Evolutionary conservation across 768 basidiomycete species (phyloP).

Genomic region (Sporobolomyces roseus): DNA sequence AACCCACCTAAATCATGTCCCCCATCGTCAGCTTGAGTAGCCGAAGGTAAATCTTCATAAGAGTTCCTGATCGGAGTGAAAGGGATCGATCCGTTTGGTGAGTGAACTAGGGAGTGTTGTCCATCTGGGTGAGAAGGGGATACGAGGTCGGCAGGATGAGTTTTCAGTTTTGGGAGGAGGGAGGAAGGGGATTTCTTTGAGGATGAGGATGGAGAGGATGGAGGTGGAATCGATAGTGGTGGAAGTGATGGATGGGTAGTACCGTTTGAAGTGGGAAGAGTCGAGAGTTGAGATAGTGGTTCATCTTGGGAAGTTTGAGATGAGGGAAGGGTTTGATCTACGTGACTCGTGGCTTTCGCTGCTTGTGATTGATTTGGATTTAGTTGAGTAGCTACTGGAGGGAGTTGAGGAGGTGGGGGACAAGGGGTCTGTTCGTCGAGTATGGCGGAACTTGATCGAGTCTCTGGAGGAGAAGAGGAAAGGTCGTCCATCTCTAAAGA

Average conservation of each 20-base stretch:
- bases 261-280: background rate
- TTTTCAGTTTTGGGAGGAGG: slow-evolving; percentile 12
- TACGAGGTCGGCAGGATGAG: slow-evolving; percentile 37
- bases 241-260: background rate
- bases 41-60: slow-evolving; percentile 5
- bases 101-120: slow-evolving; percentile 4
- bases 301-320: too few species aligned
- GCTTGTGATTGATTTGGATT: background rate
- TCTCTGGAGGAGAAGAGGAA: too few species aligned
- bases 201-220: background rate
- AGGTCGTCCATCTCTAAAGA: too few species aligned
- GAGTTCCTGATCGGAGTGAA: slow-evolving; percentile 2
- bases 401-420: background rate
- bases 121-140: slow-evolving; percentile 17
- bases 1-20: background rate
- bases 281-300: too few species aligned
- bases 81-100: slow-evolving; percentile 17
- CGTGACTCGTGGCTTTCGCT: slow-evolving; percentile 10
- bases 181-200: background rate
- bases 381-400: background rate
- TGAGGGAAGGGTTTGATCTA: too few species aligned
- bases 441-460: too few species aligned
- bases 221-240: background rate
- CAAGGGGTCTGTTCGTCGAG: background rate
- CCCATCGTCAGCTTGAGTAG: background rate